phyloP scores from a whole-genome alignment of 257 asterid species.

The Primulina eburnea region DNA sequence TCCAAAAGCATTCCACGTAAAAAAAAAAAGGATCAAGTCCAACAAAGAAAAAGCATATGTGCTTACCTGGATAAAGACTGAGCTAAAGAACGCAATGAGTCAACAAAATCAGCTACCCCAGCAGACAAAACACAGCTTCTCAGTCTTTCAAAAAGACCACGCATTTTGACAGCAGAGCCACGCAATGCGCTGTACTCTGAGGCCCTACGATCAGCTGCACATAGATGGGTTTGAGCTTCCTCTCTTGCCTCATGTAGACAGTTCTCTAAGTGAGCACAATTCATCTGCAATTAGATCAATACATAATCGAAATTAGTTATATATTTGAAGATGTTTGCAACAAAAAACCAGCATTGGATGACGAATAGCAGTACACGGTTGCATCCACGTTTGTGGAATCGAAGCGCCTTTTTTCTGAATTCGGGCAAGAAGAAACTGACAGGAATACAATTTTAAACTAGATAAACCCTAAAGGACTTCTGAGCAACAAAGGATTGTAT shows the following conservation, averaged over 20 bases:
- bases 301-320: background rate
- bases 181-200: slow-evolving; percentile 82
- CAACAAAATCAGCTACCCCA: slow-evolving; percentile 53
- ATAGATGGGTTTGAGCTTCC: slow-evolving; percentile 94
- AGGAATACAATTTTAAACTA: background rate
- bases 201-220: slow-evolving; percentile 92
- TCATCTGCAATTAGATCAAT: slow-evolving; percentile 59
- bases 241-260: slow-evolving; percentile 94
- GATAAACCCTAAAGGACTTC: background rate
- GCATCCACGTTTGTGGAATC: background rate
- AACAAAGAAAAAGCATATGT: slow-evolving; percentile 12
- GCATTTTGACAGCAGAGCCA: slow-evolving; percentile 83
- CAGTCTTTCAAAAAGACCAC: slow-evolving; percentile 77
- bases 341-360: background rate
- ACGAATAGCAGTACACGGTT: background rate
- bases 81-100: slow-evolving; percentile 65
- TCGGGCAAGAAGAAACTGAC: background rate
- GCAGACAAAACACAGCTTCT: slow-evolving; percentile 69
- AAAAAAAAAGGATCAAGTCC: slow-evolving; percentile 1
- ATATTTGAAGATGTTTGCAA: background rate
- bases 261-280: slow-evolving; percentile 91
- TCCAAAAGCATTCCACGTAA: background rate
- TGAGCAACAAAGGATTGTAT: background rate
- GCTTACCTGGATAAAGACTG: slow-evolving; percentile 71
- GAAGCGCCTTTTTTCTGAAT: background rate